Percentiles rank a stretch among this genome's conserved stretches.
Evolutionary conservation across 768 basidiomycete genomes (phyloP).

Genomic region (Rhodotorula toruloides): DNA sequence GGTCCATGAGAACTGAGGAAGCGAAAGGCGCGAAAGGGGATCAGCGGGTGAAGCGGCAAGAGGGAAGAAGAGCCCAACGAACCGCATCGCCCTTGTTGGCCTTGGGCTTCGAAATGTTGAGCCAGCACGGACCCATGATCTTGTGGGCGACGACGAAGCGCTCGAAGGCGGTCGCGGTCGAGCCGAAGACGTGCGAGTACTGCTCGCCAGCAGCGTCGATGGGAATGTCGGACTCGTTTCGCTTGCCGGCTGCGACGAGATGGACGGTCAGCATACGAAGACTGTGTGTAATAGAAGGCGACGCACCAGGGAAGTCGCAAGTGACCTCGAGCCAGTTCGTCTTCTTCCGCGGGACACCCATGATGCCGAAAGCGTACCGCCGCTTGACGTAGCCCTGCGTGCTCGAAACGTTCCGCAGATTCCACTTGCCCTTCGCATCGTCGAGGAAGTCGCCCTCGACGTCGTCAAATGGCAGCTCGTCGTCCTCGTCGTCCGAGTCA

Average conservation of each 20-base stretch:
- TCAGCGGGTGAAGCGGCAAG: neutral
- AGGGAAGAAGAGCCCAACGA: slow-evolving; percentile 44
- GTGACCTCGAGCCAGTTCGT: slow-evolving; percentile 87
- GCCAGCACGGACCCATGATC: slow-evolving; percentile 99
- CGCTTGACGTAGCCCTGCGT: slow-evolving; percentile 65
- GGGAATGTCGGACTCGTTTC: slow-evolving; percentile 57
- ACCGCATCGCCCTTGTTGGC: slow-evolving; percentile 72
- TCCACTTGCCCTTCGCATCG: slow-evolving; percentile 60
- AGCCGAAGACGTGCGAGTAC: slow-evolving; percentile 81
- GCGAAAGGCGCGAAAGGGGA: neutral
- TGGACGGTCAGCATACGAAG: neutral
- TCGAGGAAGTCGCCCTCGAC: slow-evolving; percentile 75
- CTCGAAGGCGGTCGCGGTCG: slow-evolving; percentile 88
- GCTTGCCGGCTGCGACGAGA: slow-evolving; percentile 44
- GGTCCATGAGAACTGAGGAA: slow-evolving; percentile 83
- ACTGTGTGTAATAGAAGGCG: neutral
- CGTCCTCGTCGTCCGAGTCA: slow-evolving; percentile 49
- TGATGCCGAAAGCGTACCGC: slow-evolving; percentile 85
- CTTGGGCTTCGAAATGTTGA: slow-evolving; percentile 69
- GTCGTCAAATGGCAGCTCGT: slow-evolving; percentile 70
- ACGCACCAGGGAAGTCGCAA: slow-evolving; percentile 77
- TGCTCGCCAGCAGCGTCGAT: slow-evolving; percentile 69
- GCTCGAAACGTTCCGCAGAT: slow-evolving; percentile 85
- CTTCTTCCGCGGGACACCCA: slow-evolving; percentile 69
- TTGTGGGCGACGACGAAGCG: slow-evolving; percentile 87